Percentiles rank a stretch among this genome's conserved stretches.
phyloP scores from a whole-genome alignment of 1,139 yeast genomes.

The Suhomyces kunorum region DNA sequence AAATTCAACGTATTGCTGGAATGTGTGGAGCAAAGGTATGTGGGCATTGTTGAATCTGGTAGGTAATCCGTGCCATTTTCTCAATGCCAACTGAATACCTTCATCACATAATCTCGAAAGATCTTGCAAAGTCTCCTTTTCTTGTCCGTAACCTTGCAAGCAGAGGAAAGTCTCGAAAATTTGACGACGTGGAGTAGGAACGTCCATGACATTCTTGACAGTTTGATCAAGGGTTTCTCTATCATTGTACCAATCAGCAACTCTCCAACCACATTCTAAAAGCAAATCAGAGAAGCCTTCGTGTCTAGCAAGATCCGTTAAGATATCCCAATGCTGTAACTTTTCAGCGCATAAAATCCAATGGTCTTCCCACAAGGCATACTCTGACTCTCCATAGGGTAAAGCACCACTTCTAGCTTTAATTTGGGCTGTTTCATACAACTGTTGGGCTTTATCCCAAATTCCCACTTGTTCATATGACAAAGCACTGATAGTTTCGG shows the following conservation, averaged over 20 bases:
- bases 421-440: conserved; percentile 96
- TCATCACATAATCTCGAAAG: conserved; percentile 89
- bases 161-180: conserved; percentile 92
- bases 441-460: conserved; percentile 92
- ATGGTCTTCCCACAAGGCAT: conserved; percentile 97
- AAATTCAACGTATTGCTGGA: conserved; percentile 96
- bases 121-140: conserved; percentile 77
- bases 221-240: conserved; percentile 93
- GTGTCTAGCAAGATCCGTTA: conserved; percentile 94
- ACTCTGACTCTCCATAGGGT: conserved; percentile 95
- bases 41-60: conserved; percentile 80
- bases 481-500: conserved; percentile 88
- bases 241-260: conserved; percentile 97
- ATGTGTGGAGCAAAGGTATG: conserved; percentile 84
- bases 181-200: conserved; percentile 96
- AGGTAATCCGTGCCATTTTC: conserved; percentile 94
- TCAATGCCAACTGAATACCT: conserved; percentile 88
- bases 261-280: conserved; percentile 98
- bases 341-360: conserved; percentile 98
- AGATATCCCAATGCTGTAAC: conserved; percentile 96
- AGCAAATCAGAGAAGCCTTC: conserved; percentile 95
- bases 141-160: conserved; percentile 91
- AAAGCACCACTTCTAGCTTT: conserved; percentile 94
- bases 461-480: conserved; percentile 94
- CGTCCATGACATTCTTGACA: conserved; percentile 95